A percentile compares a stretch with the other conserved stretches of the same genome.
Evolutionary conservation across 805 yeast species (phyloP).

Genomic region (Maudiozyma turicensis): DNA sequence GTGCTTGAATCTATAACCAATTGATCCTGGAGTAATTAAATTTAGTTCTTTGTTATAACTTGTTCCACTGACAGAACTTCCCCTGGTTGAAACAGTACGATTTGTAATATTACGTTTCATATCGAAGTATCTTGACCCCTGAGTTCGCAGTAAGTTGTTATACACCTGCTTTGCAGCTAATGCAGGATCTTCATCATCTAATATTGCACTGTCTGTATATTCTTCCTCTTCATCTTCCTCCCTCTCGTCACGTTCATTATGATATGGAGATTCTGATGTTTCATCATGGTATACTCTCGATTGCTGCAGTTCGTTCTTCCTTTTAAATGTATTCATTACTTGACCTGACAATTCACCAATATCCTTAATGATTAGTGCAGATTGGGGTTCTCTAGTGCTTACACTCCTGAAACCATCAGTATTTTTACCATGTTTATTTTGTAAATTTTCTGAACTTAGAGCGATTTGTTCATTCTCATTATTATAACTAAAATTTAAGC

Average conservation of each 20-base stretch:
- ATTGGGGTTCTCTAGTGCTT: conserved; percentile 1
- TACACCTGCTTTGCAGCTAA: conserved; percentile 23
- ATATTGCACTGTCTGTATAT: neutral
- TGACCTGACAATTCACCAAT: conserved; percentile 9
- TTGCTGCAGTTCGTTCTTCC: conserved; percentile 1
- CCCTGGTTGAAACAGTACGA: neutral
- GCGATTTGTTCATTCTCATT: neutral
- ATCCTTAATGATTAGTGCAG: conserved; percentile 6
- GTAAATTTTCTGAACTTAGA: neutral
- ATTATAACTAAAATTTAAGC: neutral
- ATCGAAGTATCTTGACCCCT: conserved; percentile 1
- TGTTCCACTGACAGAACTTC: neutral
- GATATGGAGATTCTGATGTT: neutral
- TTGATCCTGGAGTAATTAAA: conserved; percentile 8
- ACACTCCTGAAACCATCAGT: neutral
- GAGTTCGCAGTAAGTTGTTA: conserved; percentile 19
- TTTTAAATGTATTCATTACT: conserved; percentile 9
- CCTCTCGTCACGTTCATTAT: neutral
- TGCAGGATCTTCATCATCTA: conserved; percentile 22
- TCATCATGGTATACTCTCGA: neutral
- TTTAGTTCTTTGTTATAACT: conserved; percentile 1
- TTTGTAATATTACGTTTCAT: neutral
- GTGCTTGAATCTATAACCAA: conserved; percentile 8
- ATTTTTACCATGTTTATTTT: neutral
- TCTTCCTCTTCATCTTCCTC: neutral